Base-by-base conservation (phyloP, 148 eudicot species). In the Nepenthes mirabilis region DNA sequence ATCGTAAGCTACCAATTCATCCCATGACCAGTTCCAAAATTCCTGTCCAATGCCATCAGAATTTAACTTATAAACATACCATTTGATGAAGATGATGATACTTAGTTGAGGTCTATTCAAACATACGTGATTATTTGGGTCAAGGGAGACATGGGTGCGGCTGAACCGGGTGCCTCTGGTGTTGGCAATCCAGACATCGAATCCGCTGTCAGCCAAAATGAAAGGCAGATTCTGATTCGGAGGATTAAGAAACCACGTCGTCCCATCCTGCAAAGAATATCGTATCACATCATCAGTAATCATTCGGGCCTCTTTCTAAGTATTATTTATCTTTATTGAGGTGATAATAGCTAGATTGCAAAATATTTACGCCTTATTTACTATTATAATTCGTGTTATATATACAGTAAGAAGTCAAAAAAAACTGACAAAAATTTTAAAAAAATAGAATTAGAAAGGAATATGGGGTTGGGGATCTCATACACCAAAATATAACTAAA, bases 1-100 rank as follows among this genome's bases (percentile, higher is more conserved):
- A 59, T 87, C 95, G 56, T 79, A 70, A 9, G 82, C 72, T 0
- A 64, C 85, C 61, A 87, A 53, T 60, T 87, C 95, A 56, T 87
- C 95, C 90, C 87, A 87, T 9, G 90, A 77, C 95, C 95, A 87
- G 55, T 87, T 70, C 95, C 87, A 87, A 67, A 79, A 87, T 11
- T 74, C 84, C 95, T 87, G 49, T 9, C 33, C 10, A 14, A 60
- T 8, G 9, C 12, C 36, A 54, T 1, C 6, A 23, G 23, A 6
- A 54, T 14, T 2, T 12, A 3, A 14, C 33, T 14, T 4, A n/a
- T 14, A 33, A 1, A 4, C 5, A 5, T 7, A 33, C 57, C 2
- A 33, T 5, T 54, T 33, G 23, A 4, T 23, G 7, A 54, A 52
- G 55, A 5, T 23, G 23, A 23, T 23, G 23, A 23, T 23, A 23